Conservation (phyloP, 768 basidiomycete genomes). For the Boletus rubroflammeus region DNA sequence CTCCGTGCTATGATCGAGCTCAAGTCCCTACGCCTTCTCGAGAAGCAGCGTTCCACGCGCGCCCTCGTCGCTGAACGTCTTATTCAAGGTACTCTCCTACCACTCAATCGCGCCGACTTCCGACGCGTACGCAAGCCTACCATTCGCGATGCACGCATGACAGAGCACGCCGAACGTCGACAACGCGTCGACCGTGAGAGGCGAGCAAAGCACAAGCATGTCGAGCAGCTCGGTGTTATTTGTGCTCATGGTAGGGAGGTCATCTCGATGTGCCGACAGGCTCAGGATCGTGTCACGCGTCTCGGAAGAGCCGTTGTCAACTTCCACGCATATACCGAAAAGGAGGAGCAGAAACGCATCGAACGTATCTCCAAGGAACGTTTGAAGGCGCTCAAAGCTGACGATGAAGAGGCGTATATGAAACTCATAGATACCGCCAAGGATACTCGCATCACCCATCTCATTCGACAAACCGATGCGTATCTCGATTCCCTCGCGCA, state of each 20-base stretch:
- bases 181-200: constrained; percentile 91
- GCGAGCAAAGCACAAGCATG: constrained; percentile 93
- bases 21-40: constrained; percentile 81
- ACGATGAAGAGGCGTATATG: constrained; percentile 99
- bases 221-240: constrained; percentile 88
- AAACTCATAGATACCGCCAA: constrained; percentile 98
- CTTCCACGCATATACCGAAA: constrained; percentile 89
- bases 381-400: constrained; percentile 94
- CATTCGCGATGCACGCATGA: constrained; percentile 83
- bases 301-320: constrained; percentile 76
- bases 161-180: constrained; percentile 85
- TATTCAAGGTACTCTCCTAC: constrained; percentile 82
- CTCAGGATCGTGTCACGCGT: constrained; percentile 53
- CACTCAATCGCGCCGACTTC: constrained; percentile 90
- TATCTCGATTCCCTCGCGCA: constrained; percentile 95
- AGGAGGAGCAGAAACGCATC: constrained; percentile 96
- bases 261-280: constrained; percentile 59
- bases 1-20: constrained; percentile 90
- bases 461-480: constrained; percentile 88
- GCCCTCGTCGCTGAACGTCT: constrained; percentile 84
- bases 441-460: constrained; percentile 96
- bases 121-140: constrained; percentile 81
- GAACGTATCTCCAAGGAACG: constrained; percentile 96
- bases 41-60: constrained; percentile 87
- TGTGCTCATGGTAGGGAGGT: constrained; percentile 79